phyloP scores from a whole-genome alignment of 352 stramenopile species.

The Blastocystis sp. region DNA sequence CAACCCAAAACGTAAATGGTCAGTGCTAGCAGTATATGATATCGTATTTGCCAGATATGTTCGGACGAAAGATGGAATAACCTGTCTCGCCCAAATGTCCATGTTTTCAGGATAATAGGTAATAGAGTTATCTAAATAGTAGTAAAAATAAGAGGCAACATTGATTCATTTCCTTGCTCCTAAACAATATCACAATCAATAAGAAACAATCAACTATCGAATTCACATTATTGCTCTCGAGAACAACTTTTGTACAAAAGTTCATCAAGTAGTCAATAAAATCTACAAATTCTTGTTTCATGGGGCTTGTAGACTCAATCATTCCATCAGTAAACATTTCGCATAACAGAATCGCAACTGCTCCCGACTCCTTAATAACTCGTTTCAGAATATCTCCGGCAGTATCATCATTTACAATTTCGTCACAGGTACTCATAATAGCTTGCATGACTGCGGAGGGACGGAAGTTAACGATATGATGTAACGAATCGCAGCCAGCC shows the following conservation, averaged over 20 bases:
- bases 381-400: not conserved
- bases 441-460: not conserved
- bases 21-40: not conserved
- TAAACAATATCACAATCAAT: not conserved
- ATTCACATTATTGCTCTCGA: not conserved
- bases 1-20: not conserved
- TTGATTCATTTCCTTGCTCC: not conserved
- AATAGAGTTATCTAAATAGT: not conserved
- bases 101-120: not conserved
- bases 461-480: not conserved
- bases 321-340: not conserved
- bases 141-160: not conserved
- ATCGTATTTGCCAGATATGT: not conserved
- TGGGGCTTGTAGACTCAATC: not conserved
- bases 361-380: not conserved
- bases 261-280: not conserved
- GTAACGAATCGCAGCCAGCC: not conserved
- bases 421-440: not conserved
- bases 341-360: not conserved
- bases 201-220: not conserved
- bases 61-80: constrained; percentile 4
- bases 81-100: constrained; percentile 2
- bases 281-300: not conserved
- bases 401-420: not conserved
- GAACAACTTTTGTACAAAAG: not conserved